Evolutionary conservation across 225 moss, liverwort and hornwort genomes (phyloP).

Genomic region (Straminergon stramineum): DNA sequence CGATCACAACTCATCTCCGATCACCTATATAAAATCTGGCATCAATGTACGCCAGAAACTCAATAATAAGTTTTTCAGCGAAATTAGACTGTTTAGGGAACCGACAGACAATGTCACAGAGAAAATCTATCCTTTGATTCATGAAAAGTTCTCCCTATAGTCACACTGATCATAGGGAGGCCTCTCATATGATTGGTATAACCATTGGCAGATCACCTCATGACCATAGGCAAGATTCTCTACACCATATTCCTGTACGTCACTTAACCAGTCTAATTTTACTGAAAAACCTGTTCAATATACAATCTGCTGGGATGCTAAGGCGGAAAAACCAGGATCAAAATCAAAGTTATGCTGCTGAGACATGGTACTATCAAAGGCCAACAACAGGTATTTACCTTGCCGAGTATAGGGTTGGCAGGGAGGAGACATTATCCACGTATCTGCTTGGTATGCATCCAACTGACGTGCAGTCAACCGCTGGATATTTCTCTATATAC

Average conservation of each 20-base stretch:
- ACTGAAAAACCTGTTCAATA: not conserved
- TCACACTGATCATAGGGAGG: not conserved
- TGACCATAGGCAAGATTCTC: not conserved
- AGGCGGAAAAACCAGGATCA: not conserved
- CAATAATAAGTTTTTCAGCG: not conserved
- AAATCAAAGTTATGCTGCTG: not conserved
- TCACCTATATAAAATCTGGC: not conserved
- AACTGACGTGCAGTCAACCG: constrained; percentile 70
- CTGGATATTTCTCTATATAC: constrained; percentile 76
- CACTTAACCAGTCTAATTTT: not conserved
- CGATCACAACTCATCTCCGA: not conserved
- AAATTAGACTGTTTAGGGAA: not conserved
- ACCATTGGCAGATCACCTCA: not conserved
- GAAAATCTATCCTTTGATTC: not conserved
- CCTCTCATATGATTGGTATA: not conserved
- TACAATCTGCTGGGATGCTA: not conserved
- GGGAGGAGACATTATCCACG: constrained; percentile 97
- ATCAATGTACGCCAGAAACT: not conserved
- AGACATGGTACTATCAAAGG: not conserved
- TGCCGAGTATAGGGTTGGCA: constrained; percentile 98
- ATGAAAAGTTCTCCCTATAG: not conserved
- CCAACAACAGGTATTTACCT: constrained; percentile 35
- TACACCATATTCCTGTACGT: not conserved
- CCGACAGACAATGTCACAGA: not conserved
- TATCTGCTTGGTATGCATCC: constrained; percentile 71